Base-by-base conservation (phyloP, 1,139 yeast genomes). In the Tardiomyces digboiensis region DNA sequence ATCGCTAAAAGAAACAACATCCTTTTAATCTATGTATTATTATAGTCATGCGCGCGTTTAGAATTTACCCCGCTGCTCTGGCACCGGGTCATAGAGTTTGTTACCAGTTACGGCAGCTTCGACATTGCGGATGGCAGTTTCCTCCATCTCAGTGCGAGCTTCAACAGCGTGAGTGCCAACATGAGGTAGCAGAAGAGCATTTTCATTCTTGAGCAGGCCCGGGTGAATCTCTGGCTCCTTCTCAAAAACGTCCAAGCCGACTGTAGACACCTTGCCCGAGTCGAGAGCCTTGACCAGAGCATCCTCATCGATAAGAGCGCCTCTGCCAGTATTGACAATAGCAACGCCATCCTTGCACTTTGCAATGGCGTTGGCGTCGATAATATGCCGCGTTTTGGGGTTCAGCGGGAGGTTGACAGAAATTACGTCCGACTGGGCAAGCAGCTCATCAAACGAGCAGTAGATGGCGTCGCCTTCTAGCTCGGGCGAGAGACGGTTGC, bases 291-390 rank as follows among this genome's bases (percentile, higher is more conserved):
- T 69, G 2, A 85, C 75, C 42, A 87, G 66, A 1, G 81, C 94
- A 16, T 71, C 68, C 55, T 84, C 94, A 56, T 87, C 82, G 49
- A 88, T 70, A 23, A 85, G 76, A 6, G 72, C 60, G 1, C 95
- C 95, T 52, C 95, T 72, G 1, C 94, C 95, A 29, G 84, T 79
- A 59, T 87, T 87, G 46, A 87, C 80, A 29, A 87, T 67, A 50
- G 86, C 69, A 16, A 81, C 72, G 1, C 80, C 80, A 51, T 74
- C 75, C 62, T 83, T 83, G 80, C 78, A 76, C 60, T 76, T 74
- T 40, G 63, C 60, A 39, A 83, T 65, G 4, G 75, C 61, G 13
- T 72, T 75, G 43, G 65, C 67, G 60, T 80, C 71, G 59, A 83
- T 71, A 42, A 78, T 67, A 59, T 82, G 88, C 39, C 64, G 64